These are phyloP conservation scores for Pseudozyma thailandica DNA, from an alignment of 1,284 basidiomycete genomes.

Conservation along the genomic window DNA sequence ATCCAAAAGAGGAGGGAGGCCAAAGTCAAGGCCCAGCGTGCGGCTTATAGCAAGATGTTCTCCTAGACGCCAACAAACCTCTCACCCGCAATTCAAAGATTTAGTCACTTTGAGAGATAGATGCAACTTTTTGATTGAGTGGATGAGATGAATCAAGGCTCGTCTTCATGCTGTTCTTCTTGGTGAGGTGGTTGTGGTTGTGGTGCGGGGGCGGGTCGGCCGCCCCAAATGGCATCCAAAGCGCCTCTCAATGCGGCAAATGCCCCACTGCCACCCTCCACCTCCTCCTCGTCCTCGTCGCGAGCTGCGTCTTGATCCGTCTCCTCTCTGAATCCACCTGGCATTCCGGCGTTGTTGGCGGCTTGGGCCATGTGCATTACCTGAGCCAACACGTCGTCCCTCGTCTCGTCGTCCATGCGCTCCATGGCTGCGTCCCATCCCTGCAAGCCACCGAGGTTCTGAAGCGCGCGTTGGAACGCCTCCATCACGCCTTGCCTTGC, in stretches of 20 bases:
- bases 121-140: background rate
- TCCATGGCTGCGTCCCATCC: constrained; percentile 55
- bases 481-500: constrained; percentile 31
- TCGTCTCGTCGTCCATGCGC: constrained; percentile 58
- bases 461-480: constrained; percentile 37
- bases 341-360: constrained; percentile 22
- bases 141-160: no score
- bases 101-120: background rate
- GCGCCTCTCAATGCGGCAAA: constrained; percentile 41
- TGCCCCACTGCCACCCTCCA: constrained; percentile 14
- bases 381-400: constrained; percentile 54
- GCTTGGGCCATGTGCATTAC: constrained; percentile 45
- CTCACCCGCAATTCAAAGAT: background rate
- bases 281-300: constrained; percentile 7
- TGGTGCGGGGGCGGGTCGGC: constrained; percentile 1
- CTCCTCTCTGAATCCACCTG: constrained; percentile 29
- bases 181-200: constrained; percentile 5
- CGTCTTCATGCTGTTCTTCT: constrained; percentile 7
- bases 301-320: constrained; percentile 7
- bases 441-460: constrained; percentile 26
- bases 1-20: constrained; percentile 62
- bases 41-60: constrained; percentile 70
- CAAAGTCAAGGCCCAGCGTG: constrained; percentile 62
- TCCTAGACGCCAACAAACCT: constrained; percentile 15
- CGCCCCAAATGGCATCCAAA: constrained; percentile 40